These are phyloP conservation scores for Boletus vermiculosoides DNA, from an alignment of 768 basidiomycete species.

Conservation along the genomic window DNA sequence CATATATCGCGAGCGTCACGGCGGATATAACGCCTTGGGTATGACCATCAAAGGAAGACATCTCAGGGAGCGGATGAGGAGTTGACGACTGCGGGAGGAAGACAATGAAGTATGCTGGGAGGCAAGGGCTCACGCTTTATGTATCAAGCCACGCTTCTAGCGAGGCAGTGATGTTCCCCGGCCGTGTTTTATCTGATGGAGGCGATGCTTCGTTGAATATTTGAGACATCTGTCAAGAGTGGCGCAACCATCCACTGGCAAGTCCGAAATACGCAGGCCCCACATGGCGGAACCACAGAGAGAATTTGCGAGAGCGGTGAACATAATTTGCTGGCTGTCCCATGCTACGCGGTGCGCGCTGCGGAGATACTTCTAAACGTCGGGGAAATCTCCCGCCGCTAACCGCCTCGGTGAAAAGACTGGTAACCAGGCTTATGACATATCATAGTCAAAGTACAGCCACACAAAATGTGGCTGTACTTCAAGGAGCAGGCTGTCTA, in stretches of 20 bases:
- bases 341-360: background rate
- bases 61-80: slow-evolving; percentile 12
- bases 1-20: slow-evolving; percentile 58
- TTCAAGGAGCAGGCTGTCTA: background rate
- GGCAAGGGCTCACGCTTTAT: slow-evolving; percentile 17
- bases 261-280: background rate
- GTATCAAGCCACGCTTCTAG: slow-evolving; percentile 5
- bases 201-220: slow-evolving; percentile 10
- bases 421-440: too few relatives aligned
- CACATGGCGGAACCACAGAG: background rate
- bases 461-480: background rate
- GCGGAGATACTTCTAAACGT: background rate
- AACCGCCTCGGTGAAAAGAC: background rate
- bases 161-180: slow-evolving; percentile 21
- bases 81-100: background rate
- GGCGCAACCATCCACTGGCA: background rate
- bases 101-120: background rate
- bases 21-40: slow-evolving; percentile 53
- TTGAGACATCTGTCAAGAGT: background rate
- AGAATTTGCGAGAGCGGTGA: background rate
- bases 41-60: slow-evolving; percentile 32
- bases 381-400: background rate
- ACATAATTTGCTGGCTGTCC: background rate
- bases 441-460: background rate
- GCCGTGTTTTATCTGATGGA: slow-evolving; percentile 2